A percentile compares a stretch with the other conserved stretches of the same genome.
phyloP scores from a whole-genome alignment of 805 yeast genomes.

The Kodamaea jinghongensis region DNA sequence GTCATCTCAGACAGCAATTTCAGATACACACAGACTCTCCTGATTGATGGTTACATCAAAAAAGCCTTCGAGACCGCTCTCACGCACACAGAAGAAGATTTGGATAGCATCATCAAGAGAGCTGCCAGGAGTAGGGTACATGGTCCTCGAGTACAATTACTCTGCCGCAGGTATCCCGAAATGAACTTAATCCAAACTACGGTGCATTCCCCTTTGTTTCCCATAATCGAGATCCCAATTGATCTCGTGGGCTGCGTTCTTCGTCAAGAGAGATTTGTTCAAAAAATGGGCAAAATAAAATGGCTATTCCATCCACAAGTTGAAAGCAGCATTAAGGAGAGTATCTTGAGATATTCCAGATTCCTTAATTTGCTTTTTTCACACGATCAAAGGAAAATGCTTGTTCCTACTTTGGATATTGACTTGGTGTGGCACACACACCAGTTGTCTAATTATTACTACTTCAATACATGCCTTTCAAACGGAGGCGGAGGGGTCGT shows the following conservation, averaged over 20 bases:
- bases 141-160: constrained; percentile 1
- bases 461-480: constrained; percentile 13
- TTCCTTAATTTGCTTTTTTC: constrained; percentile 13
- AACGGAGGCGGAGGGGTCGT: constrained; percentile 10
- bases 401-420: constrained; percentile 27
- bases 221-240: constrained; percentile 12
- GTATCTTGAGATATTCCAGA: constrained; percentile 18
- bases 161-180: constrained; percentile 11
- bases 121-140: constrained; percentile 4
- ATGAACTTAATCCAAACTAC: constrained; percentile 15
- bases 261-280: constrained; percentile 21
- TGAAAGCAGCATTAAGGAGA: constrained; percentile 11
- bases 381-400: constrained; percentile 7
- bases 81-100: neutral
- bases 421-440: constrained; percentile 31
- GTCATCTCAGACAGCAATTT: constrained; percentile 7
- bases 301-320: constrained; percentile 16
- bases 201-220: constrained; percentile 1
- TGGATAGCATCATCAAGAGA: constrained; percentile 1
- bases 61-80: neutral
- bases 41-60: constrained; percentile 9
- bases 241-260: constrained; percentile 26
- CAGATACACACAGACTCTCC: constrained; percentile 1
- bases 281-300: constrained; percentile 17
- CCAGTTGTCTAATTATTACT: constrained; percentile 16